Conservation (phyloP, 257 asterid genomes). For the Euphrasia confusa region DNA sequence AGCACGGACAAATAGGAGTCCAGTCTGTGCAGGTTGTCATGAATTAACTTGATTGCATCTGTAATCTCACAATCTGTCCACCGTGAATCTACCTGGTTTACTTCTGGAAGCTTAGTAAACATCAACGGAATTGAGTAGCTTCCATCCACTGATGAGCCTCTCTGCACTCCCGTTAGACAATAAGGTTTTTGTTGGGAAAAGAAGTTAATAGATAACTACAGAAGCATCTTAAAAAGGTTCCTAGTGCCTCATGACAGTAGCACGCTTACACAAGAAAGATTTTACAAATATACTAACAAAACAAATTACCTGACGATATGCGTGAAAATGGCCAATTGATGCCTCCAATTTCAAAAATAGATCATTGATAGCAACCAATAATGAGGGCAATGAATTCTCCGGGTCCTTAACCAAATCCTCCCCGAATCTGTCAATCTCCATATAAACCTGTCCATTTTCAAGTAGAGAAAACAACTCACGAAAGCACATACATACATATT, state of each 20-base stretch:
- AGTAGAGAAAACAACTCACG: conserved; percentile 15
- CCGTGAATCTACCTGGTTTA: conserved; percentile 76
- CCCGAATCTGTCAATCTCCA: conserved; percentile 76
- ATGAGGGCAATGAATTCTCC: conserved; percentile 57
- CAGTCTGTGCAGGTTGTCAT: conserved; percentile 69
- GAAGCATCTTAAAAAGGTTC: conserved; percentile 17
- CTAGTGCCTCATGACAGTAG: not conserved
- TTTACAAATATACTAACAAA: conserved; percentile 7
- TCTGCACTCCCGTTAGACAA: conserved; percentile 44
- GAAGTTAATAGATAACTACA: conserved; percentile 2
- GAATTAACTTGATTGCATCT: conserved; percentile 73
- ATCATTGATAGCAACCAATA: conserved; percentile 66
- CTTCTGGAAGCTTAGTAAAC: conserved; percentile 84
- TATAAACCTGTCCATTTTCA: conserved; percentile 53
- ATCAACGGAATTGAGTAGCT: conserved; percentile 73
- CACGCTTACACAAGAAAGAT: conserved; percentile 19
- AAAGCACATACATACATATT: conserved; percentile 3
- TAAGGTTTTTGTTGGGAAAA: conserved; percentile 19
- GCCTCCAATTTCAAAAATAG: conserved; percentile 76
- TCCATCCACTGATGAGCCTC: conserved; percentile 84
- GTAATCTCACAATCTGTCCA: conserved; percentile 83
- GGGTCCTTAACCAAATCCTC: conserved; percentile 68
- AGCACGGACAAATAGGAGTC: conserved; percentile 70
- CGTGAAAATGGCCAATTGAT: conserved; percentile 86
- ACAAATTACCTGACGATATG: conserved; percentile 63